Percentiles rank a stretch among this genome's conserved stretches.
phyloP scores from a whole-genome alignment of 2,329 filamentous ascomycete genomes.

The Didymellaceae sp. region DNA sequence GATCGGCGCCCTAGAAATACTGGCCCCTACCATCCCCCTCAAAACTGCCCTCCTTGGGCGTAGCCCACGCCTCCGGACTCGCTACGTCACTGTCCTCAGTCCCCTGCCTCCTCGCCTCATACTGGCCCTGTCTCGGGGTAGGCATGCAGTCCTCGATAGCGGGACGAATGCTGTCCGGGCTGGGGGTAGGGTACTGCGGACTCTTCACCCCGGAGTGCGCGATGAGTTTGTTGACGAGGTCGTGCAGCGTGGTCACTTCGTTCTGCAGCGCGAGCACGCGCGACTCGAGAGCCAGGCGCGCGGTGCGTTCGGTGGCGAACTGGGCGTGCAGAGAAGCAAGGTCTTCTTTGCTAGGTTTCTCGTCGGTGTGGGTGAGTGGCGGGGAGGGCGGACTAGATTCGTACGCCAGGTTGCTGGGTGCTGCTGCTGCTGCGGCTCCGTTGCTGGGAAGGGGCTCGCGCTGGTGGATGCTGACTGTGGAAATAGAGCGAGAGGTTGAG shows the following conservation, averaged over 20 bases:
- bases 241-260: slow-evolving; percentile 41
- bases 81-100: slow-evolving; percentile 26
- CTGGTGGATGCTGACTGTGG: slow-evolving; percentile 17
- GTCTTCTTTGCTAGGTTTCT: slow-evolving; percentile 8
- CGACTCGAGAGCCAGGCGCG: slow-evolving; percentile 43
- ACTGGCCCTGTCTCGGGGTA: slow-evolving; percentile 33
- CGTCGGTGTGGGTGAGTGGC: slow-evolving; percentile 8
- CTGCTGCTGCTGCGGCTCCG: too few relatives aligned
- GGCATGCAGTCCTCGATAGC: slow-evolving; percentile 29
- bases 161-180: slow-evolving; percentile 34
- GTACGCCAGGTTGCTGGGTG: slow-evolving; percentile 10
- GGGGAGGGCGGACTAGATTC: slow-evolving; percentile 11
- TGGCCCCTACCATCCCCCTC: slow-evolving; percentile 14
- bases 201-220: slow-evolving; percentile 13
- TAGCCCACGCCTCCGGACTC: slow-evolving; percentile 45
- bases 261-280: slow-evolving; percentile 41
- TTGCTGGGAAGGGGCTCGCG: slow-evolving; percentile 1
- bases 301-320: slow-evolving; percentile 39
- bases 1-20: slow-evolving; percentile 28
- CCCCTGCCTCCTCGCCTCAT: slow-evolving; percentile 4
- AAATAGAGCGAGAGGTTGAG: slow-evolving; percentile 32
- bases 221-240: slow-evolving; percentile 38
- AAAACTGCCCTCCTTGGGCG: slow-evolving; percentile 45
- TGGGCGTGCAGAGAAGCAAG: slow-evolving; percentile 32
- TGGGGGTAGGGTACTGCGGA: slow-evolving; percentile 43